These are phyloP conservation scores for Ceratobasidium sp. DNA, from an alignment of 1,284 basidiomycete genomes.

Conservation along the genomic window DNA sequence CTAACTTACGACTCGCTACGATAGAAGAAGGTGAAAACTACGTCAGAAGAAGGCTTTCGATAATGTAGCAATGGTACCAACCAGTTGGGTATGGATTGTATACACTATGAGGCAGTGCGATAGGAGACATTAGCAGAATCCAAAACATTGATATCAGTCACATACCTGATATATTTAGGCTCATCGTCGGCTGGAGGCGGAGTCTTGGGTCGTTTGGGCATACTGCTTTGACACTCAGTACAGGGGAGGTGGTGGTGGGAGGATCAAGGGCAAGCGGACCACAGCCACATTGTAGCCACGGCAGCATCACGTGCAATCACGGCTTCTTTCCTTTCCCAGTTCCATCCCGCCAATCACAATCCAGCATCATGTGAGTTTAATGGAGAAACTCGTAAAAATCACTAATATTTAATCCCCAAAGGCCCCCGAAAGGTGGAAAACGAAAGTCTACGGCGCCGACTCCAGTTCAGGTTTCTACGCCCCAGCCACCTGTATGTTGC, in stretches of 20 bases:
- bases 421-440: constrained; percentile 55
- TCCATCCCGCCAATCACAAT: neutral
- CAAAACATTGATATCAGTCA: too few species aligned
- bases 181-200: constrained; percentile 27
- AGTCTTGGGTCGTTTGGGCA: constrained; percentile 40
- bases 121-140: neutral
- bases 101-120: neutral
- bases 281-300: constrained; percentile 15
- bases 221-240: neutral
- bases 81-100: constrained; percentile 27
- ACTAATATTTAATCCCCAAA: constrained; percentile 41
- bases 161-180: constrained; percentile 30
- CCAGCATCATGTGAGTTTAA: neutral
- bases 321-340: too few species aligned
- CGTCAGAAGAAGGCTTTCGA: neutral
- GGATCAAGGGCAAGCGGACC: constrained; percentile 19
- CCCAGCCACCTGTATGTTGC: constrained; percentile 51
- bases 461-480: constrained; percentile 42
- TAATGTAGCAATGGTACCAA: neutral
- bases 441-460: constrained; percentile 48
- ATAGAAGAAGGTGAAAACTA: neutral
- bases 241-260: neutral
- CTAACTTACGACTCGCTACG: constrained; percentile 24
- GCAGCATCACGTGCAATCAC: too few species aligned
- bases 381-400: neutral